phyloP scores from a whole-genome alignment of 441 rosid genomes.

The Erysimum pusillum region DNA sequence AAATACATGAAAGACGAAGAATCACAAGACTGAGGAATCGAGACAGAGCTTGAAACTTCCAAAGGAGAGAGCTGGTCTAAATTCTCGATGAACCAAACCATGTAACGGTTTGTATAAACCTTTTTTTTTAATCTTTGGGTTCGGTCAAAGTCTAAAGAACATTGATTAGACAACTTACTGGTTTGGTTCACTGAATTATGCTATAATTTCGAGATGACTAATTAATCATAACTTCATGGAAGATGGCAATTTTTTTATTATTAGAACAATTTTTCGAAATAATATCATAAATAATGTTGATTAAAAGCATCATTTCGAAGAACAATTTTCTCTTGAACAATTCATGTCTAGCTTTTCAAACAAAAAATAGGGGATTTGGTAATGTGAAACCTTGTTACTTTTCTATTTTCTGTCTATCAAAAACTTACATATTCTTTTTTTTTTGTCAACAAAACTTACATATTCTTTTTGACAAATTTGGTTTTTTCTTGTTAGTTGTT shows the following conservation, averaged over 20 bases:
- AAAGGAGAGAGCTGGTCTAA: neutral
- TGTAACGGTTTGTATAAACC: conserved; percentile 12
- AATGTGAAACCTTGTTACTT: neutral
- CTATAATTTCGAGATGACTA: neutral
- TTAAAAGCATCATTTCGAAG: too few relatives aligned
- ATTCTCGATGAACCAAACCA: conserved; percentile 1
- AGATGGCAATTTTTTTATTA: too few relatives aligned
- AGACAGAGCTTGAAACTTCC: conserved; percentile 8
- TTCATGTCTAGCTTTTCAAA: too few relatives aligned
- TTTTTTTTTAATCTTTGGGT: neutral
- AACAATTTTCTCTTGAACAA: too few relatives aligned
- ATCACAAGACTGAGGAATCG: conserved; percentile 23
- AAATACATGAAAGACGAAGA: conserved; percentile 81
- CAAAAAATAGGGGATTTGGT: too few relatives aligned
- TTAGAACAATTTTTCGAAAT: too few relatives aligned
- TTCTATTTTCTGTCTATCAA: conserved; percentile 12
- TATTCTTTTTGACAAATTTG: neutral
- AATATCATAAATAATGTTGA: too few relatives aligned
- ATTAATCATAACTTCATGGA: neutral
- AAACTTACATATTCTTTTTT: too few relatives aligned
- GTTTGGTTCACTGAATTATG: neutral
- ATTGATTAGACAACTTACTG: neutral
- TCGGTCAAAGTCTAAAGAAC: conserved; percentile 1
- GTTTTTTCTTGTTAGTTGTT: neutral
- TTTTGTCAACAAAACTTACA: neutral